A percentile compares a stretch with the other conserved stretches of the same genome.
These are phyloP conservation scores for Stagonosporopsis cucurbitacearum DNA, from an alignment of 2,329 filamentous ascomycete genomes.

Conservation along the genomic window DNA sequence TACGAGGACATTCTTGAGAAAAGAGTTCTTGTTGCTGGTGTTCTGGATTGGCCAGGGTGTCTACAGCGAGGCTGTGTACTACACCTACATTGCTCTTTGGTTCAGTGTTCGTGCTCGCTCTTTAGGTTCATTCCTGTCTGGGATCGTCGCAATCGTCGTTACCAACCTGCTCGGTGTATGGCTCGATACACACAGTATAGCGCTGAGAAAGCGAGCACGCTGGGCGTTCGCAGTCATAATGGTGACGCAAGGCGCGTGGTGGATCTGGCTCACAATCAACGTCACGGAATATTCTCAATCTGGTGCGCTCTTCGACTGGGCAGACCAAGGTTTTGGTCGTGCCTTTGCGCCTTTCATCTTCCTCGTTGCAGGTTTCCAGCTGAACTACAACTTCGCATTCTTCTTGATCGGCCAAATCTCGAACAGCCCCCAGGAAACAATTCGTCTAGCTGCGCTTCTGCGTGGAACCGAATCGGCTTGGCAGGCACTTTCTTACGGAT, in stretches of 20 bases:
- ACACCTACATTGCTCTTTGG: slow-evolving; percentile 59
- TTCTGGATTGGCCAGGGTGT: slow-evolving; percentile 34
- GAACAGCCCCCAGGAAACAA: slow-evolving; percentile 64
- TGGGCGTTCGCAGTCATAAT: slow-evolving; percentile 60
- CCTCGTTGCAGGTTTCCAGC: slow-evolving; percentile 68
- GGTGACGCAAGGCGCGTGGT: slow-evolving; percentile 68
- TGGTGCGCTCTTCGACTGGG: slow-evolving; percentile 69
- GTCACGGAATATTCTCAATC: slow-evolving; percentile 64
- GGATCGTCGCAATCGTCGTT: slow-evolving; percentile 43
- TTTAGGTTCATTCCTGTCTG: slow-evolving; percentile 54
- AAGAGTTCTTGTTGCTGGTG: slow-evolving; percentile 56
- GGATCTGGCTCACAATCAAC: slow-evolving; percentile 71
- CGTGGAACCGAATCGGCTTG: slow-evolving; percentile 73
- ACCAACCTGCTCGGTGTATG: slow-evolving; percentile 70
- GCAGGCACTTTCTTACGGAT: slow-evolving; percentile 73
- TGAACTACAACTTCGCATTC: slow-evolving; percentile 75
- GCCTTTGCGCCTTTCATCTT: slow-evolving; percentile 71
- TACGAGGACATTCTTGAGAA: slow-evolving; percentile 43
- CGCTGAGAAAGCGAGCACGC: slow-evolving; percentile 61
- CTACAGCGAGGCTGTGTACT: slow-evolving; percentile 21
- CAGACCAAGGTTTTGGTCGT: slow-evolving; percentile 64
- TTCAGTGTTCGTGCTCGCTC: slow-evolving; percentile 59
- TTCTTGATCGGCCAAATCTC: slow-evolving; percentile 72
- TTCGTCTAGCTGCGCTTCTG: slow-evolving; percentile 69
- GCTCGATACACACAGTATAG: slow-evolving; percentile 63